Base-by-base conservation (phyloP, 2,329 filamentous ascomycete species). In the Xylariaceae sp. region DNA sequence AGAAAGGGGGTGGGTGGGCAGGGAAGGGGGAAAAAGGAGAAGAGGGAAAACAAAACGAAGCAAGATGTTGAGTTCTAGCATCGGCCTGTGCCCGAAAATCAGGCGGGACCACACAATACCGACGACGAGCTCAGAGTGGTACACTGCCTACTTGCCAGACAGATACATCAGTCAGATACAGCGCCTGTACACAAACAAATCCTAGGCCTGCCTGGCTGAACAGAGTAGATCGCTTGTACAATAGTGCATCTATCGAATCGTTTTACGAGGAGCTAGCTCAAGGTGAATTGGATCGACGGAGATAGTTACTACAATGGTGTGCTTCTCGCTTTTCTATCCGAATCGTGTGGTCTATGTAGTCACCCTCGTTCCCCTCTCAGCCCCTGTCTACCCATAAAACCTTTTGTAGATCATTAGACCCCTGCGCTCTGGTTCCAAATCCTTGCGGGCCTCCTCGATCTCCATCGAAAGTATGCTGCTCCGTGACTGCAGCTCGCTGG, bases 401-500 rank as follows among this genome's bases (percentile, higher is more conserved):
- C 66, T 67, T 3, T 62, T 54, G 58, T 72, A 73, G 29, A 73
- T 54, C 0, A 7, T 7, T 39, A 64, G 57, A 4, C 66, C 70
- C 29, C 59, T 58, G 3, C 50, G 34, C 11, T 41, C 56, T 27
- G 59, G 51, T 26, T 45, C 30, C 3, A 51, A 3, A 3, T 39
- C 6, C 67, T 59, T 57, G 65, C 68, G 58, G 19, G 57, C 57
- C 48, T 69, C 64, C 43, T 65, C 57, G n/a, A 77, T 55, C 56
- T 78, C 70, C 34, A 64, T 61, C 8, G 66, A 64, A 29, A 80
- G 60, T 3, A 62, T 58, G 37, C 72, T 66, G n/a, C 70, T 68
- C 26, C 77, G 70, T n/a, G 68, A 58, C 55, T 70, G 61, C 47
- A 83, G 64, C 66, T 72, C 60, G 32, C 53, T 62, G 3, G 70